Base-by-base conservation (phyloP, 106 monocot species). In the Platanthera zijinensis region DNA sequence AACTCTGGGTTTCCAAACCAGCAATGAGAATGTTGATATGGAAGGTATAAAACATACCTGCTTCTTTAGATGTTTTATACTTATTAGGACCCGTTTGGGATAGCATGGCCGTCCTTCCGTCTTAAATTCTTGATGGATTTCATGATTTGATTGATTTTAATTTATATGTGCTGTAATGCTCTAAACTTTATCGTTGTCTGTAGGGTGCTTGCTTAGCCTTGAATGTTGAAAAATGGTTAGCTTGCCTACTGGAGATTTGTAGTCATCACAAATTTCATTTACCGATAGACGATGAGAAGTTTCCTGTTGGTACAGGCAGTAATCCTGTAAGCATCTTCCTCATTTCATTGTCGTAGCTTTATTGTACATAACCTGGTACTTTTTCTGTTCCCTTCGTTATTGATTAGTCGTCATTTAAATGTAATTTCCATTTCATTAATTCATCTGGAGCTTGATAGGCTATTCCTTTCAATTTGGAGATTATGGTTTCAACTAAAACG, bases 231-330 rank as follows among this genome's bases (percentile, higher is more conserved):
- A 94, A 82, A 80, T 99, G 91, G 94, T 83, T 80, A 78, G 54
- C 80, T 57, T 84, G 88, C 57, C 52, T 91, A 45, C 19, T 84
- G 49, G 80, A 91, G 80, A 86, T 99, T 77, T 94, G 97, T 87
- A 45, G 84, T 52, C 75, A 57, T 53, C 80, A 92, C 78, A 84
- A 83, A 54, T 74, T 99, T 62, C 89, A 91, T 66, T 83, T 50
- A 73, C 97, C 97, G n/a, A 67, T 62, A 6, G 89, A 81, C 70
- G 88, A 88, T 76, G 97, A 99, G 79, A 94, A 84, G 83, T 85
- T 99, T 86, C 97, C 97, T 82, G 88, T 99, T 75, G 94, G 97
- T 82, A 99, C 94, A 73, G 97, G 97, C 80, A 99, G 97, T 88
- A 99, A 99, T 81, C 97, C 97, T 71, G 97, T 99, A 88, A 94